Evolutionary conservation across 345 rosid species (phyloP).

Genomic region (Pelargonium nanum): DNA sequence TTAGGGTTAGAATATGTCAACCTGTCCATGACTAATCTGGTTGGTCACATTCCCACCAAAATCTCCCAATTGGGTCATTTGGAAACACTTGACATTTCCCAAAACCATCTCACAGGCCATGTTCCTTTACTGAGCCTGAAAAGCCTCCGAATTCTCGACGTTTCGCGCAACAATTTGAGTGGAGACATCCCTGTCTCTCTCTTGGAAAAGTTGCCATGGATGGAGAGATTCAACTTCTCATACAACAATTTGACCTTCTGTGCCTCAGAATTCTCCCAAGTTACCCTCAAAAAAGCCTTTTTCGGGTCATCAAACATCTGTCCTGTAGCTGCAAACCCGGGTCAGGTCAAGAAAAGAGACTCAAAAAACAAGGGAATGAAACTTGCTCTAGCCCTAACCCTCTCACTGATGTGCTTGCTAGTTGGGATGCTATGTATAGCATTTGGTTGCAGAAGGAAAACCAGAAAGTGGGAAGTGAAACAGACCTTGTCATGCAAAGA

Average conservation of each 20-base stretch:
- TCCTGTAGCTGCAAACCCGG: constrained; percentile 80
- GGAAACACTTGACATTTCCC: constrained; percentile 62
- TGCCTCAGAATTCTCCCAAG: constrained; percentile 31
- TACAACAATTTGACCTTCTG: constrained; percentile 82
- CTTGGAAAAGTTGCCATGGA: constrained; percentile 41
- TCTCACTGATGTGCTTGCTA: constrained; percentile 58
- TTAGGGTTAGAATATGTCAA: constrained; percentile 57
- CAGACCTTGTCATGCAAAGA: constrained; percentile 58
- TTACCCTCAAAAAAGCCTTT: constrained; percentile 41
- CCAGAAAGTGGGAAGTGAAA: constrained; percentile 43
- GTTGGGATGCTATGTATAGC: constrained; percentile 53
- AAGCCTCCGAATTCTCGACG: constrained; percentile 53
- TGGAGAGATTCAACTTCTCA: constrained; percentile 79
- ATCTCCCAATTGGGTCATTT: constrained; percentile 38
- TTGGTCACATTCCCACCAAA: constrained; percentile 54
- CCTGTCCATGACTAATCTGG: constrained; percentile 56
- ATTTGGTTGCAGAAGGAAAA: constrained; percentile 54
- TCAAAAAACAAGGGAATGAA: constrained; percentile 35
- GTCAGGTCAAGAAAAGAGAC: constrained; percentile 36
- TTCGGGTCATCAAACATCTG: constrained; percentile 59
- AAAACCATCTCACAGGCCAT: constrained; percentile 53
- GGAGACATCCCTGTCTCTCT: constrained; percentile 63
- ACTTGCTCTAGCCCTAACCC: constrained; percentile 59
- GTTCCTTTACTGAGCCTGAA: constrained; percentile 36
- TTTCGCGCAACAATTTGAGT: constrained; percentile 67